Evolutionary conservation across 192 early-diverging fungal species (phyloP).

Genomic region (Backusella circina): DNA sequence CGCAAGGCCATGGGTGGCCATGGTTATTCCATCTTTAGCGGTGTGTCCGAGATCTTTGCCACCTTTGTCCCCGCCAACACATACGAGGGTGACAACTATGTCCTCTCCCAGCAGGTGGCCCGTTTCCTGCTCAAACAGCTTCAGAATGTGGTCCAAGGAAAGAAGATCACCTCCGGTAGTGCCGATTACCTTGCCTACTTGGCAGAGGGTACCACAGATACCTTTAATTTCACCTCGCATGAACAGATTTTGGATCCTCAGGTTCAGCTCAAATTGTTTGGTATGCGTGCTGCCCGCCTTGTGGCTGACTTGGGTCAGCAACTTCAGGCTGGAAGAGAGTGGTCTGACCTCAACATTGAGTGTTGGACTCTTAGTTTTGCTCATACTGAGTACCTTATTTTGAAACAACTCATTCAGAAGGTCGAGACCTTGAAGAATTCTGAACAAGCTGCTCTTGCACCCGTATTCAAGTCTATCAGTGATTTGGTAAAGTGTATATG

Average conservation of each 20-base stretch:
- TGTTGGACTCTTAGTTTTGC: slow-evolving; percentile 67
- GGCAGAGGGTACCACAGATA: slow-evolving; percentile 21
- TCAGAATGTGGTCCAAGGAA: slow-evolving; percentile 37
- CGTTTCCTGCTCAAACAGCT: slow-evolving; percentile 69
- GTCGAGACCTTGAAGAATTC: slow-evolving; percentile 19
- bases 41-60: slow-evolving; percentile 59
- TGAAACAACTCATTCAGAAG: slow-evolving; percentile 53
- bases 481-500: slow-evolving; percentile 15
- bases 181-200: slow-evolving; percentile 33
- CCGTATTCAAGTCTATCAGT: slow-evolving; percentile 23
- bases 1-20: slow-evolving; percentile 72
- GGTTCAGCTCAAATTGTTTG: slow-evolving; percentile 62
- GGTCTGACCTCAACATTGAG: slow-evolving; percentile 69
- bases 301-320: slow-evolving; percentile 57
- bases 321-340: slow-evolving; percentile 45
- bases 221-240: slow-evolving; percentile 11
- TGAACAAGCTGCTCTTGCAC: slow-evolving; percentile 14
- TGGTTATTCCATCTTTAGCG: slow-evolving; percentile 67
- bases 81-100: slow-evolving; percentile 69
- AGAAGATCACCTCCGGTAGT: slow-evolving; percentile 27
- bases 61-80: slow-evolving; percentile 56
- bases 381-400: slow-evolving; percentile 72
- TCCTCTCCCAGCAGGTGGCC: slow-evolving; percentile 66
- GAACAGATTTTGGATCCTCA: slow-evolving; percentile 46
- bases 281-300: slow-evolving; percentile 63